Conservation (phyloP, 2,329 filamentous ascomycete genomes). For the Paradendryphiella salina region DNA sequence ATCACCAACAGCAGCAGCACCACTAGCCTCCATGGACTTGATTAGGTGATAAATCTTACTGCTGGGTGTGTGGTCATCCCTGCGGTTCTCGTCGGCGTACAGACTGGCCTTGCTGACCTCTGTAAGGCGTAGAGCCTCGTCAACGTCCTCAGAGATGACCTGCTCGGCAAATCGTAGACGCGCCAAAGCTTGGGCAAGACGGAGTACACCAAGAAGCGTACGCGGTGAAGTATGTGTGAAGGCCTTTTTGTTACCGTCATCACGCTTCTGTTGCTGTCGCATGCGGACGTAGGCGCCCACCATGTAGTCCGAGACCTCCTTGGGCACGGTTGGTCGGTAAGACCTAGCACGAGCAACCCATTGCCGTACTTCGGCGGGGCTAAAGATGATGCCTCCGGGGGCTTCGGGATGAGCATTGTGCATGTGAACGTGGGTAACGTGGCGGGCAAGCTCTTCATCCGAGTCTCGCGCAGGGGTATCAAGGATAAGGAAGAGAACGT, state of each 20-base stretch:
- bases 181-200: constrained; percentile 90
- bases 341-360: constrained; percentile 93
- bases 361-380: constrained; percentile 88
- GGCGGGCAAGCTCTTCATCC: constrained; percentile 90
- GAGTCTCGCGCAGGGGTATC: constrained; percentile 88
- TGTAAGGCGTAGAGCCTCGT: constrained; percentile 87
- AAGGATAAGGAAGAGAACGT: constrained; percentile 93
- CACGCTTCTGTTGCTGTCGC: constrained; percentile 86
- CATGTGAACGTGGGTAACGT: constrained; percentile 97
- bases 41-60: constrained; percentile 95
- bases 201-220: constrained; percentile 88
- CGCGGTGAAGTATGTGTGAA: constrained; percentile 93
- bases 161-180: constrained; percentile 84
- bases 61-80: constrained; percentile 74
- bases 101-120: constrained; percentile 93
- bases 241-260: constrained; percentile 87
- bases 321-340: constrained; percentile 84
- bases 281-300: constrained; percentile 95
- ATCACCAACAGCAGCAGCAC: constrained; percentile 76
- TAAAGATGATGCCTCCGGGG: constrained; percentile 73
- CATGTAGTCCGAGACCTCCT: constrained; percentile 89
- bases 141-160: constrained; percentile 89
- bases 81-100: constrained; percentile 65
- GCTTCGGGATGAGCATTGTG: constrained; percentile 85
- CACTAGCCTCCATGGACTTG: constrained; percentile 81